Evolutionary conservation across 805 yeast genomes (phyloP), one percentile per base, ranked within the genome.

Genomic region (Lipomyces orientalis): DNA sequence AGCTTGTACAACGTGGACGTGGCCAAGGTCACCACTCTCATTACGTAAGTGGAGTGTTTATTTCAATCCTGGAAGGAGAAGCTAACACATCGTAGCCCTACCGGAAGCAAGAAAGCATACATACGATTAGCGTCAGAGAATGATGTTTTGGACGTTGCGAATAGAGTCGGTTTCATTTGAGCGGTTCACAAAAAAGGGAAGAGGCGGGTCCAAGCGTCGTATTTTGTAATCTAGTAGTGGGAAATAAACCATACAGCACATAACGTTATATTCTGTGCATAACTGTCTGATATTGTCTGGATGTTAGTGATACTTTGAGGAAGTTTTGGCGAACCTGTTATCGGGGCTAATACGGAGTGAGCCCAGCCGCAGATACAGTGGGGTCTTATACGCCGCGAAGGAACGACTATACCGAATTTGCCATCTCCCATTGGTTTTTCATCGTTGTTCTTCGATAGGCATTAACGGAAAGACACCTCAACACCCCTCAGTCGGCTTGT

Each of bases 21-120:
- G 77, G 86, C 84, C 80, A 87, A 91, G 85, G 93, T 95, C 81
- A 93, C 95, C 94, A 95, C 99, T 78, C 88, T 95, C 83, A 86
- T 95, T 81, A 69, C 72, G 69, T 66, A 60, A 3, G 68, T 57
- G n/a, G 34, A 52, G n/a, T 16, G 19, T 19, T 51, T 25, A 8
- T 25, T 31, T 19, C 46, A 14, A 3, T 34, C 7, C 37, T 9
- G 14, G 22, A 5, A 39, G 16, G 52, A 9, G 14, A 16, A 34
- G 60, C 66, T 59, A 54, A 62, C 65, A 19, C 46, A 34, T 61
- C 43, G 2, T n/a, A 92, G 97, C 87, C 98, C 99, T 83, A 93
- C 95, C 85, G 99, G 99, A 85, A 90, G 98, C 87, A 95, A 95
- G 92, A 95, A 95, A 90, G 99, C 99, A 82, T 95, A 90, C 89